phyloP scores from a whole-genome alignment of 164 flowering plant species.

The Sedum album region DNA sequence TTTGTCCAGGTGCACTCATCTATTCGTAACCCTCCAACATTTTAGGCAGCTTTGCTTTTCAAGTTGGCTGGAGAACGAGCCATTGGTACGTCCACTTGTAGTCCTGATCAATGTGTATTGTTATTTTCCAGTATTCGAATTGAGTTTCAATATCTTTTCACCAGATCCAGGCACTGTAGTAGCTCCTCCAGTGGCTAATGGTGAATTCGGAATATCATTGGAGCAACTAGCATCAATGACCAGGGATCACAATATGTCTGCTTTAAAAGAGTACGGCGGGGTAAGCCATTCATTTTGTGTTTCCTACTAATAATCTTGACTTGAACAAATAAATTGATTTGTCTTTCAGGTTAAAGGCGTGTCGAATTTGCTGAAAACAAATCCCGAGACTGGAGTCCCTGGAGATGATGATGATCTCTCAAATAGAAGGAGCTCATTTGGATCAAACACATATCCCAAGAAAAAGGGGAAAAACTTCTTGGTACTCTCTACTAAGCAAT shows the following conservation, averaged over 20 bases:
- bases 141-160: not conserved
- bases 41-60: too few species aligned
- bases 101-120: too few species aligned
- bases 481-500: constrained; percentile 33
- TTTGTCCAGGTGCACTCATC: not conserved
- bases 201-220: constrained; percentile 41
- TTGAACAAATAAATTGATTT: too few species aligned
- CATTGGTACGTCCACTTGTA: not conserved
- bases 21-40: too few species aligned
- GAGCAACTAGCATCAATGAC: constrained; percentile 63
- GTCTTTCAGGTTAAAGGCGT: too few species aligned
- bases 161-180: constrained; percentile 22
- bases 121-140: too few species aligned
- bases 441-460: too few species aligned
- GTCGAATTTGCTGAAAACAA: too few species aligned
- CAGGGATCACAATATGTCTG: constrained; percentile 54
- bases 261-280: constrained; percentile 65
- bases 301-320: not conserved
- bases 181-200: too few species aligned
- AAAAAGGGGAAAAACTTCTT: too few species aligned
- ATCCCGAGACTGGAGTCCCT: too few species aligned
- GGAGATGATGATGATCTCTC: constrained; percentile 59
- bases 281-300: constrained; percentile 34
- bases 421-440: constrained; percentile 60
- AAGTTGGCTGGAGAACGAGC: constrained; percentile 51